Base-by-base conservation (phyloP, 305 asterid species). In the Ajuga reptans region DNA sequence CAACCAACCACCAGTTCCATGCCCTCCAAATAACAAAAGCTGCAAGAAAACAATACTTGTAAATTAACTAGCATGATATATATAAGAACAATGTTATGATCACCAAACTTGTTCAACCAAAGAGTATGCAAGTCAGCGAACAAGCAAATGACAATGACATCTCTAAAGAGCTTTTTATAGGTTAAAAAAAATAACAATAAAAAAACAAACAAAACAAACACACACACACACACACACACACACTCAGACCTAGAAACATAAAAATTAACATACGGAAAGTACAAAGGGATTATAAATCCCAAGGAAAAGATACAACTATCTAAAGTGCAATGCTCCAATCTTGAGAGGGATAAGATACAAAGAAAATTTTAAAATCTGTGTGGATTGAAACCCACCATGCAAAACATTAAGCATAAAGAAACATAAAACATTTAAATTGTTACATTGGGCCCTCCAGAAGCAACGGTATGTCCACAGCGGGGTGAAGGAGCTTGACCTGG, bases 401-500 rank as follows among this genome's bases (percentile, higher is more conserved):
- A n/a, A n/a, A n/a, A n/a, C n/a, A n/a, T n/a, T n/a, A n/a, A n/a
- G n/a, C n/a, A n/a, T n/a, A n/a, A n/a, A n/a, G n/a, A n/a, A n/a
- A n/a, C n/a, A n/a, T n/a, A n/a, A n/a, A n/a, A 53, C 43, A 69
- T 66, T 57, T 43, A 64, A 73, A 72, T 58, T 50, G 58, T 87
- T 90, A 93, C 99, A 45, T 84, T 42, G 72, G 85, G 87, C 60
- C 96, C 96, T 79, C 93, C 96, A 79, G 96, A 93, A 72, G 99
- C 78, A 57, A 91, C 80, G 31, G 99, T 91, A 85, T 93, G 99
- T 68, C 99, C 99, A 73, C 99, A 93, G 36, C 89, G 88, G 45
- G 99, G 82, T 45, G 97, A 83, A 74, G 96, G 96, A 79, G 99
- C 87, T 86, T 91, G 99, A 55, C 97, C 99, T n/a, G 99, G 99